Evolutionary conservation across 169 alveolate genomes (phyloP), one percentile per base, ranked within the genome.

Genomic region (Plasmodium inui): DNA sequence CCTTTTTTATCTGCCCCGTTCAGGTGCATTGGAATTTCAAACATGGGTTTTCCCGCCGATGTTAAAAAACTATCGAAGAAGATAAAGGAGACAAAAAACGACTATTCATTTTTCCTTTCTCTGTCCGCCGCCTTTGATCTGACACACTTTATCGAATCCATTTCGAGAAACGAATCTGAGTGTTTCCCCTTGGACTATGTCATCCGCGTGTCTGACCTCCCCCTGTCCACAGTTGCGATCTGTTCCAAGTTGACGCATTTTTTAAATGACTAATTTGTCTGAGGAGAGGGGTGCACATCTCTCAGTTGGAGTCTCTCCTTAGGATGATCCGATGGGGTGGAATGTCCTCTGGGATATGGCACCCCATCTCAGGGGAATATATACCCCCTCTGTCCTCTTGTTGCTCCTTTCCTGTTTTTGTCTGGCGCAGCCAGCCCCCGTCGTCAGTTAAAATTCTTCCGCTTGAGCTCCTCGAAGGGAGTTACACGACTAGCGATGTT

Each of bases 31-130:
- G 88, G 90, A 37, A 80, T 89, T 67, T 89, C 94, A 3, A 79
- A 79, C 82, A 22, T 67, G 37, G 94, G 94, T 3, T 89, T 89
- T 44, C 94, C 94, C 37, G 82, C 94, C 5, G 94, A 89, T 57
- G 83, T 61, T 67, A 89, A 73, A 50, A 89, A 89, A 57, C 82
- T 89, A 34, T 8, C 94, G 7, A 88, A 89, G 22, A 79, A 89
- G 46, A 41, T 89, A 7, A 89, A 46, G 32, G 73, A 61, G 34
- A 61, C 94, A 28, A 89, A 70, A 17, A 28, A 67, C 5, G 82
- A 78, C 2, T 89, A 89, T 41, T 89, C 83, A 10, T 89, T 89
- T 57, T 89, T 89, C 14, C 37, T 89, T 26, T 89, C 94, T n/a
- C 72, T 89, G 3, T 89, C 94, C 32, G 57, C 41, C 72, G 50